phyloP scores from a whole-genome alignment of 192 early-diverging fungal species.

The Podochytrium sp. region DNA sequence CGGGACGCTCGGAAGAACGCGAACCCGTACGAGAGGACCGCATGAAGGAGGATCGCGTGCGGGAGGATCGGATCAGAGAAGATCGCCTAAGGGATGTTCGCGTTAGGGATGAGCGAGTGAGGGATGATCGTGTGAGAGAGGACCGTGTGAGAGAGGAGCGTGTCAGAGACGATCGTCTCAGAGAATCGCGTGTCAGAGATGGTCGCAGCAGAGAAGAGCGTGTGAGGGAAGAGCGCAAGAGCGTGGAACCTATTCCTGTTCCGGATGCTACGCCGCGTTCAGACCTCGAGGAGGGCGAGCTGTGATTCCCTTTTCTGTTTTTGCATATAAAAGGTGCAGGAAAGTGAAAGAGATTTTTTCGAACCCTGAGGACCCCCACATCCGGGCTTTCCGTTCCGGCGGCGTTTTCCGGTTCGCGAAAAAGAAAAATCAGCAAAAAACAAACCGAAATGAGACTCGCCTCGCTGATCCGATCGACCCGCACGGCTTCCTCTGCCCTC shows the following conservation, averaged over 20 bases:
- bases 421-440: background rate
- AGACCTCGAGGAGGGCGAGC: background rate
- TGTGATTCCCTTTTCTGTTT: background rate
- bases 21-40: conserved; percentile 17
- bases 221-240: background rate
- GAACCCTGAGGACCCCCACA: too few species aligned
- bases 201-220: background rate
- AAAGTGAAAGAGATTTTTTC: too few species aligned
- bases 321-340: too few species aligned
- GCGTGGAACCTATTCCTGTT: background rate
- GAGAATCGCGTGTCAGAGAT: too few species aligned
- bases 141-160: too few species aligned
- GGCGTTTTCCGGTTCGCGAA: background rate
- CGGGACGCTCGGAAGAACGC: conserved; percentile 25
- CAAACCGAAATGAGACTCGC: background rate
- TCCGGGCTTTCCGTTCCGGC: background rate
- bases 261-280: background rate
- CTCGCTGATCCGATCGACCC: background rate
- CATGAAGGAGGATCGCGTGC: conserved; percentile 36
- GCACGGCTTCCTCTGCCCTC: background rate
- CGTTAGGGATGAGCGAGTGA: too few species aligned
- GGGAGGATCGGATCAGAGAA: conserved; percentile 29
- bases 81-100: background rate
- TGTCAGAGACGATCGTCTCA: too few species aligned
- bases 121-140: too few species aligned